phyloP scores from a whole-genome alignment of 2,329 filamentous ascomycete species.

The Penicillium occitanis region DNA sequence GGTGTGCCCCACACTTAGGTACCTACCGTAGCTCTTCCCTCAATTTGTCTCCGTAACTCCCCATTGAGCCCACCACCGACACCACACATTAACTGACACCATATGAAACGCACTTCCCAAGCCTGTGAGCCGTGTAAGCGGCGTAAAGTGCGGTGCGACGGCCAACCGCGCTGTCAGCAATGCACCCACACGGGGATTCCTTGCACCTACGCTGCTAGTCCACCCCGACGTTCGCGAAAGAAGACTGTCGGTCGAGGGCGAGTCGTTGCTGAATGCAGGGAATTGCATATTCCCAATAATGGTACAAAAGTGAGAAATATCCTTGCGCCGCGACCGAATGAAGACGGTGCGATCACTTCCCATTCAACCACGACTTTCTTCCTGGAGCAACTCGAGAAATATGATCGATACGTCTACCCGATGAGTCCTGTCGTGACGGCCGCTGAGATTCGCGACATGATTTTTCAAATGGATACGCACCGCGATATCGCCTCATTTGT shows the following conservation, averaged over 20 bases:
- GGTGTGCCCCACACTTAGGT: no score
- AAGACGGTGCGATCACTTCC: slow-evolving; percentile 17
- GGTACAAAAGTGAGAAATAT: neutral
- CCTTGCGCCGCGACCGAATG: neutral
- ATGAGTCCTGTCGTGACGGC: slow-evolving; percentile 49
- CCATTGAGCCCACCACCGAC: no score
- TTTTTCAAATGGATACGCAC: slow-evolving; percentile 40
- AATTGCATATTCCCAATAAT: neutral
- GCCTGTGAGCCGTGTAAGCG: slow-evolving; percentile 51
- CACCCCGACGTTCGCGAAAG: slow-evolving; percentile 36
- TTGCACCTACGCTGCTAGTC: slow-evolving; percentile 45
- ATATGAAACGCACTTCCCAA: slow-evolving; percentile 23
- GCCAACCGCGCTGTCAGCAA: slow-evolving; percentile 46
- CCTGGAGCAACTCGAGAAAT: slow-evolving; percentile 42
- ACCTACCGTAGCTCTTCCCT: no score
- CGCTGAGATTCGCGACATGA: slow-evolving; percentile 38
- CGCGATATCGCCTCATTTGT: slow-evolving; percentile 45
- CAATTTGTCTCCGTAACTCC: no score
- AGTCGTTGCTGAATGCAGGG: slow-evolving; percentile 44
- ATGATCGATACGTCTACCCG: slow-evolving; percentile 48
- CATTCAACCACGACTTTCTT: slow-evolving; percentile 11
- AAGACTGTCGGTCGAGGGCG: slow-evolving; percentile 41
- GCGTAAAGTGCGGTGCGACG: slow-evolving; percentile 51
- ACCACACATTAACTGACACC: no score
- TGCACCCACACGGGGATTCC: slow-evolving; percentile 46